These are phyloP conservation scores for Silene latifolia DNA, from an alignment of 148 eudicot genomes.

Conservation along the genomic window DNA sequence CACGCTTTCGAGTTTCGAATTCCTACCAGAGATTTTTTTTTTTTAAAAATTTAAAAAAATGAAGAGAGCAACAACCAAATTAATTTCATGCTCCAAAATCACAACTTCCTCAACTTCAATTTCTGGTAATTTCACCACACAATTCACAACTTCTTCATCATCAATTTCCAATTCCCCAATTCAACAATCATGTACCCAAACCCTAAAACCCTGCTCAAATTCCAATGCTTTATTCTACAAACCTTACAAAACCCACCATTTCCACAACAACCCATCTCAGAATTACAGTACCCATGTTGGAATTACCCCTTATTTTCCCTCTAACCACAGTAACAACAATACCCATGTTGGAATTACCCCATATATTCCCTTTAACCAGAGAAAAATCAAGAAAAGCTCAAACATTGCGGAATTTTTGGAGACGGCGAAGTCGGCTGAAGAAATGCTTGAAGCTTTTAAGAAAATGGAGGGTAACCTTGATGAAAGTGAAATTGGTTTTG, in stretches of 20 bases:
- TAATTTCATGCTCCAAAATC: conserved; percentile 31
- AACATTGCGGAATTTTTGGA: conserved; percentile 72
- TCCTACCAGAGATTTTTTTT: too few relatives aligned
- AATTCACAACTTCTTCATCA: conserved; percentile 20
- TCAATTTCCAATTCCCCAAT: too few relatives aligned
- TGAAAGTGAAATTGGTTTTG: conserved; percentile 70
- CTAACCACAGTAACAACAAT: conserved; percentile 22
- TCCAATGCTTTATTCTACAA: too few relatives aligned
- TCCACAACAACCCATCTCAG: conserved; percentile 20
- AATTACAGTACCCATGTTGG: conserved; percentile 21
- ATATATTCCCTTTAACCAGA: conserved; percentile 59
- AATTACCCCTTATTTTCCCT: too few relatives aligned
- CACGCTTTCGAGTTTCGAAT: too few relatives aligned
- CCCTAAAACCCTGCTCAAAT: too few relatives aligned
- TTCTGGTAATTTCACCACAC: conserved; percentile 28
- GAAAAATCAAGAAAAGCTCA: conserved; percentile 50
- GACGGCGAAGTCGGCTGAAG: conserved; percentile 57
- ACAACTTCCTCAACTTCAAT: conserved; percentile 27
- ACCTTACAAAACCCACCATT: too few relatives aligned
- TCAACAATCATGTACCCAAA: too few relatives aligned
- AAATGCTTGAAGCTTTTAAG: conserved; percentile 71
- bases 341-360: conserved; percentile 44
- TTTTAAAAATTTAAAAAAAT: too few relatives aligned
- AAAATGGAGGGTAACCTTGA: conserved; percentile 12
- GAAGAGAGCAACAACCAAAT: conserved; percentile 67